These are phyloP conservation scores for Cucumis hystrix DNA, from an alignment of 306 rosid genomes.

Conservation along the genomic window DNA sequence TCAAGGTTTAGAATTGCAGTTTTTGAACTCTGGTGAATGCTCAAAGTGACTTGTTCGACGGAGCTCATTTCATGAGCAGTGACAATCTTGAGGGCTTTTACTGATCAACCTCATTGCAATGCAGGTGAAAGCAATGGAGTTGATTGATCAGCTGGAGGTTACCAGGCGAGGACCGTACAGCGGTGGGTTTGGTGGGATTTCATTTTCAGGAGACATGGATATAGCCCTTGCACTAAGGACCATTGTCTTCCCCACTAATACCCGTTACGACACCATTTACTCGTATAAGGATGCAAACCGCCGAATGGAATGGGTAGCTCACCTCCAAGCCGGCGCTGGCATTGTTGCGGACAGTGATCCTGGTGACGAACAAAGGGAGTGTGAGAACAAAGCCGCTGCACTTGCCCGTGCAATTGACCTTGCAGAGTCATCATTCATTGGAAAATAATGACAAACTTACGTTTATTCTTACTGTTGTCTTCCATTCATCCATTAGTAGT, in stretches of 20 bases:
- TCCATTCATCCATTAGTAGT: neutral
- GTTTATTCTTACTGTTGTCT: neutral
- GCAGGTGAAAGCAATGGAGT: constrained; percentile 97
- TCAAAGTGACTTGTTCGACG: no score
- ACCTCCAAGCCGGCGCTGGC: constrained; percentile 93
- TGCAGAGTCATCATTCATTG: constrained; percentile 78
- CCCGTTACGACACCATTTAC: constrained; percentile 74
- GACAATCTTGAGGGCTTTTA: neutral
- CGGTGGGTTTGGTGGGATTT: constrained; percentile 91
- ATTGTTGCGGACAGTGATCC: constrained; percentile 93
- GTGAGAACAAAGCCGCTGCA: constrained; percentile 93
- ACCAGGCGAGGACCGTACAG: constrained; percentile 93
- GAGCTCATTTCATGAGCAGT: neutral
- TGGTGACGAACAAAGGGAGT: constrained; percentile 80
- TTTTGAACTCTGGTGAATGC: neutral
- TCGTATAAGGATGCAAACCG: constrained; percentile 63
- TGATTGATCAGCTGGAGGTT: constrained; percentile 83
- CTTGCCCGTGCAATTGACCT: constrained; percentile 93
- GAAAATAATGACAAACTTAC: constrained; percentile 13
- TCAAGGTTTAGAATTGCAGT: neutral
- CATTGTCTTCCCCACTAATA: constrained; percentile 63
- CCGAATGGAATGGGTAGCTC: constrained; percentile 87
- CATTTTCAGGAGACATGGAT: constrained; percentile 82
- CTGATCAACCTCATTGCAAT: neutral
- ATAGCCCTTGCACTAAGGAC: constrained; percentile 91